Percentiles rank a stretch among this genome's conserved stretches.
Evolutionary conservation across 768 basidiomycete species (phyloP).

Genomic region (Pleurotus eryngii): DNA sequence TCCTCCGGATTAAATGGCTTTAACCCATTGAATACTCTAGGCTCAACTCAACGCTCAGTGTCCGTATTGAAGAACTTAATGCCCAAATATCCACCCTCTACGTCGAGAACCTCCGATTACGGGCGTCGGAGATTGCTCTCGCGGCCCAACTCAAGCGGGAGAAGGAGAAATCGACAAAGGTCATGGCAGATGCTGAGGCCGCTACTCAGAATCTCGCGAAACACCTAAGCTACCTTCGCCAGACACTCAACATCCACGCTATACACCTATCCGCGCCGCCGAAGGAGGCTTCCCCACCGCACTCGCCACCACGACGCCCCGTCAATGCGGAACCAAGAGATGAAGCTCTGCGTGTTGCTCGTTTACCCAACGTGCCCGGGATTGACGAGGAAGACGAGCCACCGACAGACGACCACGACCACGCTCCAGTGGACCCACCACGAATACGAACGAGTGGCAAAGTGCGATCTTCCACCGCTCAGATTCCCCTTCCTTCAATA

Average conservation of each 20-base stretch:
- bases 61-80: slow-evolving; percentile 82
- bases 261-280: slow-evolving; percentile 13
- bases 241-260: slow-evolving; percentile 47
- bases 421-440: neutral
- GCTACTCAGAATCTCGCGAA: slow-evolving; percentile 63
- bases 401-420: slow-evolving; percentile 37
- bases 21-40: slow-evolving; percentile 29
- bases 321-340: slow-evolving; percentile 41
- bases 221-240: slow-evolving; percentile 62
- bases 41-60: slow-evolving; percentile 81
- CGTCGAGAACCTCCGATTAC: slow-evolving; percentile 78
- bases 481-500: slow-evolving; percentile 17
- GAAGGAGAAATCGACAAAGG: slow-evolving; percentile 68
- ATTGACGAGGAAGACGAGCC: slow-evolving; percentile 70
- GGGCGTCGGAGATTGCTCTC: slow-evolving; percentile 77
- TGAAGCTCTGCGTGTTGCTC: slow-evolving; percentile 54
- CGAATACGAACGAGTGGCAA: slow-evolving; percentile 1
- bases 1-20: neutral
- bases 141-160: slow-evolving; percentile 76
- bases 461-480: slow-evolving; percentile 29
- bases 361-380: slow-evolving; percentile 61
- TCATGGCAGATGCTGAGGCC: slow-evolving; percentile 70
- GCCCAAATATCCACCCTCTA: slow-evolving; percentile 79
- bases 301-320: slow-evolving; percentile 38
- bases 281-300: slow-evolving; percentile 33